Evolutionary conservation across 2,329 filamentous ascomycete genomes (phyloP).

Genomic region (Aspergillus sp.): DNA sequence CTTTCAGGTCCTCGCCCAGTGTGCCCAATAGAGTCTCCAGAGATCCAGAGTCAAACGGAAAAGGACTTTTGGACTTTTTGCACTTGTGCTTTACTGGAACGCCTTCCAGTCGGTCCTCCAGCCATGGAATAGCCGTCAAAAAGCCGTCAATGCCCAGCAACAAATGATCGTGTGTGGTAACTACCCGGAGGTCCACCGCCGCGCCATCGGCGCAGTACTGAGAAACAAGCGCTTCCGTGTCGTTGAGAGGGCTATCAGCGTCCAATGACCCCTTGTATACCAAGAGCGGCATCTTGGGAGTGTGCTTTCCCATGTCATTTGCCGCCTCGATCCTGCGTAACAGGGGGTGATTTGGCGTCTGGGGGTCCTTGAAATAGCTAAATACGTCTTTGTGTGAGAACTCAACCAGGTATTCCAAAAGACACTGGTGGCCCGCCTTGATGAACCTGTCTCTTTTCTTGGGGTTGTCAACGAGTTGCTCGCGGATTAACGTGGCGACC

Average conservation of each 20-base stretch:
- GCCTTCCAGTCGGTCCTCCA: neutral
- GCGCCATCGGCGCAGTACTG: neutral
- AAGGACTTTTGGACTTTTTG: neutral
- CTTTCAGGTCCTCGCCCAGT: neutral
- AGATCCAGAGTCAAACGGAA: neutral
- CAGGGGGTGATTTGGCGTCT: neutral
- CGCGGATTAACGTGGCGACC: neutral
- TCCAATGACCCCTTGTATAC: constrained; percentile 1
- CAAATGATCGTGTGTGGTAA: neutral
- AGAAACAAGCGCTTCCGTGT: neutral
- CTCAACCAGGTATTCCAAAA: neutral
- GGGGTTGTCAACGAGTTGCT: neutral
- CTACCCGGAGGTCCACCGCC: neutral
- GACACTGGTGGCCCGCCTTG: neutral
- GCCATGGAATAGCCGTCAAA: neutral
- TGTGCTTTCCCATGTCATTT: neutral
- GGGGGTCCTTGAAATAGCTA: neutral
- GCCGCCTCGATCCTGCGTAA: neutral
- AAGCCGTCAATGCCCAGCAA: neutral
- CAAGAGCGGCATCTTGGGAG: neutral
- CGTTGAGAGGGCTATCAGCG: neutral
- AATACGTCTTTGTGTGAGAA: neutral
- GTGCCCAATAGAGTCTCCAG: neutral
- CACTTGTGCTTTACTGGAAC: neutral
- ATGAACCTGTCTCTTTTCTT: neutral